Conservation (phyloP, 148 eudicot species). For the Cornus suecica region DNA sequence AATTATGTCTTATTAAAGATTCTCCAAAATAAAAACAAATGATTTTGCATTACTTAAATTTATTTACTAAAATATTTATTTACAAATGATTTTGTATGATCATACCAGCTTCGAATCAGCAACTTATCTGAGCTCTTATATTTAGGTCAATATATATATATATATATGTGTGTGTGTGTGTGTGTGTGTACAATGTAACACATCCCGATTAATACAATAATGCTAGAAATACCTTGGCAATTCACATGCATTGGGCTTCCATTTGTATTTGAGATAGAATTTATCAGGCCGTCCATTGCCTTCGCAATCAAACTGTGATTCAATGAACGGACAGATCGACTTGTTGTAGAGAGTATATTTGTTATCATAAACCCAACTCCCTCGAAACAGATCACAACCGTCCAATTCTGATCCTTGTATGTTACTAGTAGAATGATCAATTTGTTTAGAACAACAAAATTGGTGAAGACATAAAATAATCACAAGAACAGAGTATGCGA, state of each 20-base stretch:
- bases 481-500: not conserved
- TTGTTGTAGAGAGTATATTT: slow-evolving; percentile 26
- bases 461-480: not conserved
- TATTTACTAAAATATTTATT: too few species aligned
- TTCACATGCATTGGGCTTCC: slow-evolving; percentile 40
- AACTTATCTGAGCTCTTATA: too few species aligned
- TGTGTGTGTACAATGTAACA: too few species aligned
- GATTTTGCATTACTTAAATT: too few species aligned
- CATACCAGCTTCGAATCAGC: too few species aligned
- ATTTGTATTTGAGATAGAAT: slow-evolving; percentile 33
- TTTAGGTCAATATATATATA: too few species aligned
- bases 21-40: too few species aligned
- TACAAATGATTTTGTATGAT: too few species aligned
- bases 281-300: slow-evolving; percentile 36
- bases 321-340: slow-evolving; percentile 29
- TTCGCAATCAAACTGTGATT: slow-evolving; percentile 34
- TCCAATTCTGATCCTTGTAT: not conserved
- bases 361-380: slow-evolving; percentile 41
- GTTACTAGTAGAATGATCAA: not conserved
- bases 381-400: slow-evolving; percentile 41
- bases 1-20: too few species aligned
- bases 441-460: not conserved
- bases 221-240: too few species aligned
- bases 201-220: too few species aligned
- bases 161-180: too few species aligned